These are phyloP conservation scores for Mallotus japonicus DNA, from an alignment of 441 rosid species.

Conservation along the genomic window DNA sequence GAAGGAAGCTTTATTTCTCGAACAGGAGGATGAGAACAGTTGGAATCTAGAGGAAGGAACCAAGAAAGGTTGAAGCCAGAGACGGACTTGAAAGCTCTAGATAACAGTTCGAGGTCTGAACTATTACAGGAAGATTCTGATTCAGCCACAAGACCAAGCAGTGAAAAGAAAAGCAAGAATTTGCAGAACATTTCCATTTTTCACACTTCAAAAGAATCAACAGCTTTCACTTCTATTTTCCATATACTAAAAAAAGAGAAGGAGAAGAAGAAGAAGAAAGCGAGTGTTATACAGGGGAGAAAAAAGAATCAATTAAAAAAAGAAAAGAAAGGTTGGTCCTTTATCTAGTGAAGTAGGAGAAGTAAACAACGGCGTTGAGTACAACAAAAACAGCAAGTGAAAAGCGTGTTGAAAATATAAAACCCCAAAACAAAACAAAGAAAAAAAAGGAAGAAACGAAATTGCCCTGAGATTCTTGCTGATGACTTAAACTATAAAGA, in stretches of 20 bases:
- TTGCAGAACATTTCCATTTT: constrained; percentile 31
- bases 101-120: constrained; percentile 40
- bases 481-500: background rate
- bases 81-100: constrained; percentile 55
- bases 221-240: constrained; percentile 3
- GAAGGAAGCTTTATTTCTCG: constrained; percentile 47
- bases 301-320: background rate
- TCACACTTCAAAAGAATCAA: constrained; percentile 4
- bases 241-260: constrained; percentile 8
- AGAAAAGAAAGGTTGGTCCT: background rate
- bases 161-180: constrained; percentile 37
- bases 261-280: background rate
- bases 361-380: constrained; percentile 28
- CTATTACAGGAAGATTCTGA: constrained; percentile 48
- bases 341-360: constrained; percentile 25
- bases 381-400: constrained; percentile 2
- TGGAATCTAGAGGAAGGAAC: constrained; percentile 25
- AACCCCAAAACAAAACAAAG: background rate
- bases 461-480: background rate
- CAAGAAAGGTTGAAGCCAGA: constrained; percentile 61
- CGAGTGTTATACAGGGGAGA: background rate
- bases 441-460: background rate
- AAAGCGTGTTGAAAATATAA: background rate
- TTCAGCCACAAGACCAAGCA: constrained; percentile 36
- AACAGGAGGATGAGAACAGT: constrained; percentile 46